A percentile compares a stretch with the other conserved stretches of the same genome.
Conservation (phyloP, 768 basidiomycete genomes). For the Suillus ampliporus region DNA sequence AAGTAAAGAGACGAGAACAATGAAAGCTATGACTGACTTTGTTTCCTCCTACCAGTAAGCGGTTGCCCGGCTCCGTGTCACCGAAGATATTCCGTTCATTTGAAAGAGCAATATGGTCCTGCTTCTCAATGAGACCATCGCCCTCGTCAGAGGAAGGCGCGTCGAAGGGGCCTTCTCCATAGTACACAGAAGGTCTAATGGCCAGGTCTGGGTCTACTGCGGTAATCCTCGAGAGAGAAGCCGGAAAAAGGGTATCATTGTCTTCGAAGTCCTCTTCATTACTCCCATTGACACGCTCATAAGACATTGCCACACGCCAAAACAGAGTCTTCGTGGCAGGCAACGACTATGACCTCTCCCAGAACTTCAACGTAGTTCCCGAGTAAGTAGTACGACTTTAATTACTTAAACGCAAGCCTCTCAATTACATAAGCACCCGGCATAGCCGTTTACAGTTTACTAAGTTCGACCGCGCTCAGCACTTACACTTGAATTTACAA, state of each 20-base stretch:
- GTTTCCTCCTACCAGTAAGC: slow-evolving; percentile 41
- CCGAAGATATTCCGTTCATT: slow-evolving; percentile 24
- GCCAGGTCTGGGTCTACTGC: slow-evolving; percentile 15
- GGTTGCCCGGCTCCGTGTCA: slow-evolving; percentile 35
- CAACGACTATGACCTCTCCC: background rate
- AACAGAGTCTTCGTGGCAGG: background rate
- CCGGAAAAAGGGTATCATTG: slow-evolving; percentile 14
- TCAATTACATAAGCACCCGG: slow-evolving; percentile 6
- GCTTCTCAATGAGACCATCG: slow-evolving; percentile 57
- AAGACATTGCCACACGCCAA: slow-evolving; percentile 31
- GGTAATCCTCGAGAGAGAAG: slow-evolving; percentile 8
- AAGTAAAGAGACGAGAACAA: slow-evolving; percentile 1
- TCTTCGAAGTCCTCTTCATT: slow-evolving; percentile 31
- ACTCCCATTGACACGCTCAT: slow-evolving; percentile 35
- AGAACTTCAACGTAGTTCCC: background rate
- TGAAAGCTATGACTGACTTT: slow-evolving; percentile 38
- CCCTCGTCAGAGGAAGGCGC: slow-evolving; percentile 82
- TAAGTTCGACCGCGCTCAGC: no score
- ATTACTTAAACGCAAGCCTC: no score
- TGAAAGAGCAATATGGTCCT: slow-evolving; percentile 15
- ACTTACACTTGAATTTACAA: background rate
- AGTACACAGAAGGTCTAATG: slow-evolving; percentile 54
- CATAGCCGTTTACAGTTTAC: no score
- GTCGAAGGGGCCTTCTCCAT: slow-evolving; percentile 79
- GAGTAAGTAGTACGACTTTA: background rate